Base-by-base conservation (phyloP, 768 basidiomycete species). In the Pleurotus pulmonarius region DNA sequence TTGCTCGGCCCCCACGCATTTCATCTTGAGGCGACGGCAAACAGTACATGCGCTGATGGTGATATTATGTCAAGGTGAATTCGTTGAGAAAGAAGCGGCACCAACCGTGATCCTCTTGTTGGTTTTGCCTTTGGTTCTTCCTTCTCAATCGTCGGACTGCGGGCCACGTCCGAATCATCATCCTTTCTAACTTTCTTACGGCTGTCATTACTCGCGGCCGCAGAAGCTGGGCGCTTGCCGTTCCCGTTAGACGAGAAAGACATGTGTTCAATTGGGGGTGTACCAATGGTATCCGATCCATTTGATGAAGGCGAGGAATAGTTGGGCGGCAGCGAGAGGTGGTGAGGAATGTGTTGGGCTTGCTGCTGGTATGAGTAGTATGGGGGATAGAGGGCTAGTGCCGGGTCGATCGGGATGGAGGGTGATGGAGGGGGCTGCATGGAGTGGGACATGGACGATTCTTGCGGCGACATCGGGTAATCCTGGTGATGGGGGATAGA, bases 1-100 rank as follows among this genome's bases (percentile, higher is more conserved):
- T 40, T 93, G 83, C 69, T 94, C 94, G 2, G 90, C 92, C 34
- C 90, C 90, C 6, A 92, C 89, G 57, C 92, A 94, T 65, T 92
- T 94, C 93, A 92, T 94, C 73, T 94, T 95, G 29, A 94, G 79
- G 22, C 92, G 87, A 18, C 94, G 83, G 68, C 94, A 96, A 9
- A 94, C 91, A 0, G 90, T 93, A 60, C 94, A 97, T 0, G 94
- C 94, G 46, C 94, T 94, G 64, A 11, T 52, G 45, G 44, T 46
- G 46, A 56, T 52, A 24, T 57, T 68, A 49, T 68, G 22, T 51
- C 55, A 56, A 22, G 45, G 34, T 26, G 3, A 13, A 26, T 40
- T 3, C 37, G 13, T n/a, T 39, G 24, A 25, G 38, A 47, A 47
- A 52, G 39, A 45, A 59, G 49, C 39, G 16, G 12, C 8, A 69